Base-by-base conservation (phyloP, 441 rosid species). In the Gossypium trilobum region DNA sequence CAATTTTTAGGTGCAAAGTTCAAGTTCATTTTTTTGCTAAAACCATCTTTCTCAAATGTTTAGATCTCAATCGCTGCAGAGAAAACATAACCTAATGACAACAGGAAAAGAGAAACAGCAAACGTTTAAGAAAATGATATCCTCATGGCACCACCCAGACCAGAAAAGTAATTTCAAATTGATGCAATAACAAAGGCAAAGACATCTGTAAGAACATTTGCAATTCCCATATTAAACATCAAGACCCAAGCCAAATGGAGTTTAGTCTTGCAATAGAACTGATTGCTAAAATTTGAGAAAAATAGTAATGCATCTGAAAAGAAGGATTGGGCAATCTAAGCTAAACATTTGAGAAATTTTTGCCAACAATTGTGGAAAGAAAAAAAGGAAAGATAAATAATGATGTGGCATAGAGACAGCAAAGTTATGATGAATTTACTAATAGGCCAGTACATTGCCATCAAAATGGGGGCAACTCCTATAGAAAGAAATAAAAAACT, bases 381-480 rank as follows among this genome's bases (percentile, higher is more conserved):
- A n/a, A 23, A 66, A 66, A 46, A 10, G 19, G 56, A 1, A 22
- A 46, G 67, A 44, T 4, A 46, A 66, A 46, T 14, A 22, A 65
- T 22, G 2, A 46, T 19, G 54, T 5, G 14, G 36, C 70, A 66
- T n/a, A 4, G 56, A 66, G 20, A 65, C 20, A 0, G 55, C 42
- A 46, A 44, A 46, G 57, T 27, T 48, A 50, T 14, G 58, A 50
- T 67, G 25, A 67, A 67, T 67, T 48, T 50, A 50, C 22, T 48
- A 50, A 25, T 8, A 25, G 42, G 57, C 14, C 10, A 25, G 23
- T 48, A 25, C 13, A 67, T 48, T 7, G 42, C 50, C 55, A 14
- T n/a, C 39, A n/a, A 61, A 61, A 46, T 23, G 71, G 71, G 50
- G 58, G 57, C 71, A 25, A 17, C 14, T 25, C 70, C 57, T 23